Base-by-base conservation (phyloP, 2,329 filamentous ascomycete species). In the Alternaria sp. region DNA sequence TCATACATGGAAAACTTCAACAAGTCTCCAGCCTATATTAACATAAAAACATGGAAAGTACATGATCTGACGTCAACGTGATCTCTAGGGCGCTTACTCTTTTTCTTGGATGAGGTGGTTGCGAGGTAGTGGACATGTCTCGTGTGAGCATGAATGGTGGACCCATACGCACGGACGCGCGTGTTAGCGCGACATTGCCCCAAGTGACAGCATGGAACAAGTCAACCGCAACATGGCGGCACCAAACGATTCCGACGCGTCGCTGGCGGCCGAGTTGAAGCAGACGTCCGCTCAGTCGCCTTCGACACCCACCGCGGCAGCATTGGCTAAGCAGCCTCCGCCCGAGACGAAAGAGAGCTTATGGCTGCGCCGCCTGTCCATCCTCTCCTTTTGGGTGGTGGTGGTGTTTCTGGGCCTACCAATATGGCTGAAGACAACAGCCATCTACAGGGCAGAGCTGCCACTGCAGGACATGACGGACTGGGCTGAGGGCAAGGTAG, bases 371-470 rank as follows among this genome's bases (percentile, higher is more conserved):
- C 88, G 88, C 51, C 85, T 85, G 66, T 91, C 98, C 54, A 89
- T 99, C 66, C 79, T 92, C 65, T 95, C 95, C 9, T 98, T 97
- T 80, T 99, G 96, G 96, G 83, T 89, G 6, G 89, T 98, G 40
- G 92, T 97, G 7, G 78, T 97, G 7, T 86, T 91, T 28, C 82
- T 99, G 6, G 96, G 96, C 3, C 80, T 99, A 68, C 96, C 96
- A 61, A 90, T 97, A 87, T 99, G 96, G 96, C 96, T 93, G 89
- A 90, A 89, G 79, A 98, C 96, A 0, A 99, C 96, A 5, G 91
- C 92, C 0, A 97, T 98, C 59, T 94, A 97, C 79, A 88, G 96
- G 59, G 94, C 95, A 12, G 86, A 89, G 47, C 83, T 99, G 70
- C 96, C 96, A 6, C 80, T 97, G 69, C 87, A 91, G 75, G 87